Percentiles rank a stretch among this genome's conserved stretches.
Conservation (phyloP, 1,284 basidiomycete genomes). For the Trametes polyzona region DNA sequence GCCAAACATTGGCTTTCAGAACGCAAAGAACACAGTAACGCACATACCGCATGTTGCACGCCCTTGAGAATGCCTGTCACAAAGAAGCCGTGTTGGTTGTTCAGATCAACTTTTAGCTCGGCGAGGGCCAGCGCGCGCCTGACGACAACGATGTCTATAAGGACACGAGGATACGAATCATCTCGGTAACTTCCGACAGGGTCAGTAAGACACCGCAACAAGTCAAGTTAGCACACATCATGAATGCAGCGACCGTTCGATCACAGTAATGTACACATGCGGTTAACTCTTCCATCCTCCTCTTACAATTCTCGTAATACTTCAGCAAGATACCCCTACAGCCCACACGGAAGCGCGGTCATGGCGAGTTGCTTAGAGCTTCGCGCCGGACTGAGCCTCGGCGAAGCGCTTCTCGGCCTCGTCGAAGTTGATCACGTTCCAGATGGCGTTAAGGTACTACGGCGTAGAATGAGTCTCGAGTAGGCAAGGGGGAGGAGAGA, state of each 20-base stretch:
- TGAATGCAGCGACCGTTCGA: slow-evolving; percentile 13
- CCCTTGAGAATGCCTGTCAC: too few relatives aligned
- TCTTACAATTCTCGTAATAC: slow-evolving; percentile 14
- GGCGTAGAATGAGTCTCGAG: neutral
- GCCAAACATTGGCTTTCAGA: too few relatives aligned
- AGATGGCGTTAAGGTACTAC: slow-evolving; percentile 81
- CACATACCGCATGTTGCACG: too few relatives aligned
- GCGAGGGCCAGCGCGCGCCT: too few relatives aligned
- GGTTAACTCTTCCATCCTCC: slow-evolving; percentile 8
- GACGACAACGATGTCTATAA: neutral
- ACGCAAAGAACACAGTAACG: too few relatives aligned
- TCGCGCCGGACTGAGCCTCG: slow-evolving; percentile 44
- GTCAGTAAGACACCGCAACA: neutral
- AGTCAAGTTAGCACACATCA: neutral
- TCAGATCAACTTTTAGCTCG: neutral
- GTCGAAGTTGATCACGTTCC: slow-evolving; percentile 83
- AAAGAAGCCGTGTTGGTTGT: too few relatives aligned
- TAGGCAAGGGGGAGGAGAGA: neutral
- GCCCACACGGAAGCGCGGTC: neutral
- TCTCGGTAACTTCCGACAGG: neutral
- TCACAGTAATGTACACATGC: slow-evolving; percentile 24
- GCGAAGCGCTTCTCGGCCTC: slow-evolving; percentile 74
- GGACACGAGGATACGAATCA: neutral
- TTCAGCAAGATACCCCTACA: neutral
- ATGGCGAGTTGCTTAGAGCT: slow-evolving; percentile 14